phyloP scores from a whole-genome alignment of 805 yeast genomes.

The Candida vartiovaarae region DNA sequence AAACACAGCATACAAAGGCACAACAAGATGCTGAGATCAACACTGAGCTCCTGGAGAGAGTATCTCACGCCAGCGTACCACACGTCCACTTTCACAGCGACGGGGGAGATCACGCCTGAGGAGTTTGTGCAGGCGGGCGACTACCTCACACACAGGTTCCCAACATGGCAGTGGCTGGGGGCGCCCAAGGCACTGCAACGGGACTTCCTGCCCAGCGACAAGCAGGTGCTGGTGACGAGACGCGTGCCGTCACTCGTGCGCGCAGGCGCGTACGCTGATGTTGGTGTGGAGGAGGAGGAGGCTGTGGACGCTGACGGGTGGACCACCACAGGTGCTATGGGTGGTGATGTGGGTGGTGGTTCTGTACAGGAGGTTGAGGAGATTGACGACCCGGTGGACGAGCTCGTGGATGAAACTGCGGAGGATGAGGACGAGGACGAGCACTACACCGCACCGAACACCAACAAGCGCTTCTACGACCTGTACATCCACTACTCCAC shows the following conservation, averaged over 20 bases:
- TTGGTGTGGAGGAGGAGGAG: constrained; percentile 32
- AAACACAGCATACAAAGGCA: not conserved
- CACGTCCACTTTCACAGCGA: constrained; percentile 72
- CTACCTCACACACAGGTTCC: constrained; percentile 82
- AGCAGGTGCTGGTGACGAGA: constrained; percentile 80
- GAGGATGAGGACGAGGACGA: constrained; percentile 29
- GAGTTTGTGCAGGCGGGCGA: constrained; percentile 95
- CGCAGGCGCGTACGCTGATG: constrained; percentile 46
- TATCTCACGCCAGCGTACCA: constrained; percentile 88
- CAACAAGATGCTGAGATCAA: constrained; percentile 47
- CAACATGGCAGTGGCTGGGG: constrained; percentile 92
- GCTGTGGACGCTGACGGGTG: constrained; percentile 48
- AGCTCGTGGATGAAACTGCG: constrained; percentile 32
- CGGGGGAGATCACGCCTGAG: constrained; percentile 94
- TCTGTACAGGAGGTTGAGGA: constrained; percentile 28
- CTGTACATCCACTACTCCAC: constrained; percentile 90
- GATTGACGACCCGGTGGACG: constrained; percentile 37
- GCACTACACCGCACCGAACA: constrained; percentile 16
- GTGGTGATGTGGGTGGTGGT: constrained; percentile 4
- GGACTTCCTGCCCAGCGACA: constrained; percentile 76
- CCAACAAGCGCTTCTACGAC: constrained; percentile 67
- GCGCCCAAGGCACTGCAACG: constrained; percentile 47
- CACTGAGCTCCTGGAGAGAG: constrained; percentile 79
- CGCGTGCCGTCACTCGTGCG: constrained; percentile 84
- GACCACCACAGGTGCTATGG: constrained; percentile 33